Conservation (phyloP, 306 rosid genomes). For the Luffa aegyptiaca region DNA sequence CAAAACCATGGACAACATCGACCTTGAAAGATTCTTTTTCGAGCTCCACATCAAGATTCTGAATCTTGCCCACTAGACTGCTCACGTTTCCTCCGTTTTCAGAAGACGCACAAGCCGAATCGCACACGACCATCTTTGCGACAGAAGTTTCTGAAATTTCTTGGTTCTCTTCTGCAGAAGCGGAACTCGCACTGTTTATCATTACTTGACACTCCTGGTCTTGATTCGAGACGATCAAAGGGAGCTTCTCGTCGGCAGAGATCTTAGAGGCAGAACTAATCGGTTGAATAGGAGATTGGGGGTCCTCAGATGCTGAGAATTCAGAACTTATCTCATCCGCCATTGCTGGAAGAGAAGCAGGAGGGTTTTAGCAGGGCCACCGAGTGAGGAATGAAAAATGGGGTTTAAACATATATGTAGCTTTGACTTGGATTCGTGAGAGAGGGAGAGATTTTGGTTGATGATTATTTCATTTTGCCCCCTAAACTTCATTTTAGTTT, state of each 20-base stretch:
- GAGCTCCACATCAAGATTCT: neutral
- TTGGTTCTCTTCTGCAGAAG: neutral
- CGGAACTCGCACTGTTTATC: neutral
- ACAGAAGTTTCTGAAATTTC: constrained; percentile 10
- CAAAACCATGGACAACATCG: neutral
- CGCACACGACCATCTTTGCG: neutral
- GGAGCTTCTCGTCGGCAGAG: neutral
- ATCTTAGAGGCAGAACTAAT: neutral
- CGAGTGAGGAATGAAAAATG: no score
- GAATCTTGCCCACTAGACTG: neutral
- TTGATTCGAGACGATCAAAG: neutral
- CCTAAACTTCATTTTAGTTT: no score
- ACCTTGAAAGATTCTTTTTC: neutral
- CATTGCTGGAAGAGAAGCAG: neutral
- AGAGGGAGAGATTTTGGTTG: neutral
- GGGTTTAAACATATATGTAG: neutral
- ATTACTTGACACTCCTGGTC: neutral
- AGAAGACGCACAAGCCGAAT: neutral
- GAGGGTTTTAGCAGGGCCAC: neutral
- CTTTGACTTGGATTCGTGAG: neutral
- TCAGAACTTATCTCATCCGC: constrained; percentile 10
- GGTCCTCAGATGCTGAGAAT: neutral
- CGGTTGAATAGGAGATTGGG: neutral
- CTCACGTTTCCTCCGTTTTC: constrained; percentile 2
- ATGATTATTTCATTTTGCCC: no score